Percentiles rank a stretch among this genome's conserved stretches.
These are phyloP conservation scores for Boletellus ananas DNA, from an alignment of 768 basidiomycete genomes.

Conservation along the genomic window DNA sequence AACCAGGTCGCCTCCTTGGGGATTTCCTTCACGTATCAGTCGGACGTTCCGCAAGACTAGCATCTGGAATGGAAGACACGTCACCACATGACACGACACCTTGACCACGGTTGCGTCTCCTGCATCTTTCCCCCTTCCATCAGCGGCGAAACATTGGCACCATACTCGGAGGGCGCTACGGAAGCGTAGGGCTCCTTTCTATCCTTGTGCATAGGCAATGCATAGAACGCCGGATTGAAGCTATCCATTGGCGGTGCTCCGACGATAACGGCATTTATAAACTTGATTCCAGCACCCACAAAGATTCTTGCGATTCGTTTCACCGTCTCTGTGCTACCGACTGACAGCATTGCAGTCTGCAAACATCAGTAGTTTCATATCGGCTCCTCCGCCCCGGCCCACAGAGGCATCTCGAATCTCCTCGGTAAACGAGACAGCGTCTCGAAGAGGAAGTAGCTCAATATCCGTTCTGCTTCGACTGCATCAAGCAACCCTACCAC, in stretches of 20 bases:
- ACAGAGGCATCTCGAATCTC: constrained; percentile 14
- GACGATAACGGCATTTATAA: constrained; percentile 57
- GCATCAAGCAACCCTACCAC: constrained; percentile 50
- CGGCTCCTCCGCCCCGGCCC: neutral
- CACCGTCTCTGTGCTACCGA: constrained; percentile 49
- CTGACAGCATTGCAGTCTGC: constrained; percentile 60
- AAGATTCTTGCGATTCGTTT: constrained; percentile 47
- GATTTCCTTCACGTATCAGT: constrained; percentile 41
- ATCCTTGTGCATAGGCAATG: constrained; percentile 38
- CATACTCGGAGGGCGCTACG: constrained; percentile 37
- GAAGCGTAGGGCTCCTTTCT: constrained; percentile 37
- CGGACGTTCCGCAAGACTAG: neutral
- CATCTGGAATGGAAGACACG: constrained; percentile 5
- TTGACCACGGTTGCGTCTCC: constrained; percentile 62
- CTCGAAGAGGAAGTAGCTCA: constrained; percentile 57
- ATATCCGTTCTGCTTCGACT: constrained; percentile 39
- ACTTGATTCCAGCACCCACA: constrained; percentile 33
- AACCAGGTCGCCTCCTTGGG: constrained; percentile 50
- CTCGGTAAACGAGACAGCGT: constrained; percentile 45
- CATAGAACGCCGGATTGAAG: constrained; percentile 55
- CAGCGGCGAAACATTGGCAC: constrained; percentile 44
- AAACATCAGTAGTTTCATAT: constrained; percentile 32
- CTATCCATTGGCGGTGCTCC: constrained; percentile 48
- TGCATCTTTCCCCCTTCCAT: constrained; percentile 43
- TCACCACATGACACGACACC: constrained; percentile 55